Percentiles rank a stretch among this genome's conserved stretches.
These are phyloP conservation scores for Leccinum subrobustum DNA, from an alignment of 1,284 basidiomycete species.

Conservation along the genomic window DNA sequence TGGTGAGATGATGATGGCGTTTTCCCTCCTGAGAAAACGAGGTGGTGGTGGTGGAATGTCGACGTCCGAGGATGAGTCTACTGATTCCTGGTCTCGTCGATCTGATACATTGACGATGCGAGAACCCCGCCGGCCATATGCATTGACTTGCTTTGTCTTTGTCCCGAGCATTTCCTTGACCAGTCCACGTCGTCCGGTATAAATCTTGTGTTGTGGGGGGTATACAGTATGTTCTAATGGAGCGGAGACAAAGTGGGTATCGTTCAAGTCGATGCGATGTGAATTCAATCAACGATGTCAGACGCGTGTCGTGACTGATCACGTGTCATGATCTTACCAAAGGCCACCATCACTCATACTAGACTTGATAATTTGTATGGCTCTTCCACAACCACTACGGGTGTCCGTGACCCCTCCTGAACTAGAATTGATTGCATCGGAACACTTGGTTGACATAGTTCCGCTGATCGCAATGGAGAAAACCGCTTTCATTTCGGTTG, in stretches of 20 bases:
- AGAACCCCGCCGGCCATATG: conserved; percentile 65
- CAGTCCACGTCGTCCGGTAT: background rate
- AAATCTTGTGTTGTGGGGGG: background rate
- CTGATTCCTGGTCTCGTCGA: conserved; percentile 28
- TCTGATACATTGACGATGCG: conserved; percentile 58
- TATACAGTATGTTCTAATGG: background rate
- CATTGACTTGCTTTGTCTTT: conserved; percentile 66
- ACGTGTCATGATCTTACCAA: conserved; percentile 18
- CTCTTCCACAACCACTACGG: conserved; percentile 58
- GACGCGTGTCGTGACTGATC: conserved; percentile 17
- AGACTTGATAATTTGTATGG: conserved; percentile 40
- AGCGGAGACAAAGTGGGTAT: conserved; percentile 3
- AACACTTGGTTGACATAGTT: conserved; percentile 79
- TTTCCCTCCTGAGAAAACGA: conserved; percentile 25
- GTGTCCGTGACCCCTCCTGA: conserved; percentile 73
- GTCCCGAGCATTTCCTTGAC: conserved; percentile 44
- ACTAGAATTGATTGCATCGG: conserved; percentile 82
- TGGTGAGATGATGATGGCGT: conserved; percentile 27
- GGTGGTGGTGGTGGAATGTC: conserved; percentile 2
- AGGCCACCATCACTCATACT: background rate
- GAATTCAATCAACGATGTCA: background rate
- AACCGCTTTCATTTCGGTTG: conserved; percentile 81
- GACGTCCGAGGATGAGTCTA: conserved; percentile 17
- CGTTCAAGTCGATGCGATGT: background rate
- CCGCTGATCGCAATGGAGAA: conserved; percentile 86